Conservation (phyloP, 495 filamentous ascomycete genomes). For the Chaetomium fimeti region DNA sequence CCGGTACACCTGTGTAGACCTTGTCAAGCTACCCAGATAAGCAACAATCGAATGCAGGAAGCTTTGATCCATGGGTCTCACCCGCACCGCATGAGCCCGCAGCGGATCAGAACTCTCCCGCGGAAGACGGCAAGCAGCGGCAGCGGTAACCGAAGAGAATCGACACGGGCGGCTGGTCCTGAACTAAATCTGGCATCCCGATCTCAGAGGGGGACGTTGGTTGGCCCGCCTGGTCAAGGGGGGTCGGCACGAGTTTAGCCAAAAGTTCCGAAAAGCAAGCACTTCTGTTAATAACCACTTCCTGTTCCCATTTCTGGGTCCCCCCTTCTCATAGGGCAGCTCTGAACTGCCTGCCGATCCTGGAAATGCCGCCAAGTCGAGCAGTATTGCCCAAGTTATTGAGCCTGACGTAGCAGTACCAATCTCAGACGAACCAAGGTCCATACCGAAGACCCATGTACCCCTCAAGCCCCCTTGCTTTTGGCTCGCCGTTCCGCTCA, state of each 20-base stretch:
- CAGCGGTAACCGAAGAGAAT: background rate
- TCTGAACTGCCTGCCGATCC: background rate
- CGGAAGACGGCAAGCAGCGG: background rate
- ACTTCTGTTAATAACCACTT: conserved; percentile 1
- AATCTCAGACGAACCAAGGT: background rate
- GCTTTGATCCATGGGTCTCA: too few relatives aligned
- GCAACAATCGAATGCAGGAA: too few relatives aligned
- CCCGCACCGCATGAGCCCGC: background rate
- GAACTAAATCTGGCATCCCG: background rate
- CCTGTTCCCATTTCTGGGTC: background rate
- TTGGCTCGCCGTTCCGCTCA: background rate
- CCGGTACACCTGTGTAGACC: too few relatives aligned
- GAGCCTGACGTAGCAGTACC: conserved; percentile 1
- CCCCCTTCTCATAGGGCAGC: background rate
- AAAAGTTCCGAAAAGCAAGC: background rate
- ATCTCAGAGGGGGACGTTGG: background rate
- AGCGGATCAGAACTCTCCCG: background rate
- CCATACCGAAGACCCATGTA: background rate
- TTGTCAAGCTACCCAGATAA: too few relatives aligned
- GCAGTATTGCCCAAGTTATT: conserved; percentile 1
- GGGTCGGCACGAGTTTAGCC: background rate
- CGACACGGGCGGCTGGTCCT: too few relatives aligned
- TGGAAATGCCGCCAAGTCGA: background rate
- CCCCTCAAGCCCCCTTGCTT: background rate
- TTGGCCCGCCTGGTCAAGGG: background rate